phyloP scores from a whole-genome alignment of 805 yeast species.

The Lipomyces spencermartinsiae region DNA sequence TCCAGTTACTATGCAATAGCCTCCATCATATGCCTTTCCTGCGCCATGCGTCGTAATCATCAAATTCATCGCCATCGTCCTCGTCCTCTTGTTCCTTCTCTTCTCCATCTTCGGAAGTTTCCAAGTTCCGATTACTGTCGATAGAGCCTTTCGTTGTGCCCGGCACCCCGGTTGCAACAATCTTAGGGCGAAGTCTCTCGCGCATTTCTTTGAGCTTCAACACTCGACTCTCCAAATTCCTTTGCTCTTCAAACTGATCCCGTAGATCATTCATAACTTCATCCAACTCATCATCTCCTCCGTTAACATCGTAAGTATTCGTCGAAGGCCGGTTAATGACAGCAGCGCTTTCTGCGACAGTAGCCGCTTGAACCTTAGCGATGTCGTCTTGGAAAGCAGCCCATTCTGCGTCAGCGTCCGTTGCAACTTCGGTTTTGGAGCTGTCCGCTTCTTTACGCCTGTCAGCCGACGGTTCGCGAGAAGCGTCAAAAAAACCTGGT shows the following conservation, averaged over 20 bases:
- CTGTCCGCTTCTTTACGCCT: background rate
- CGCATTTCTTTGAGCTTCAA: constrained; percentile 30
- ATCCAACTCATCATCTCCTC: constrained; percentile 21
- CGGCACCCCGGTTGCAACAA: background rate
- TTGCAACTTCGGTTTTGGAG: background rate
- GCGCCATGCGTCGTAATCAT: constrained; percentile 10
- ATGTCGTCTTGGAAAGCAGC: constrained; percentile 36
- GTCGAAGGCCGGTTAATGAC: background rate
- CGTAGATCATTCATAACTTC: constrained; percentile 22
- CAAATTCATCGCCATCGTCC: constrained; percentile 24
- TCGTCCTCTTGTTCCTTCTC: constrained; percentile 22
- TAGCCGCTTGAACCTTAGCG: constrained; percentile 17
- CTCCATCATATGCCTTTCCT: background rate
- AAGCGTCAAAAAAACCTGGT: constrained; percentile 10
- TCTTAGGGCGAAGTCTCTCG: constrained; percentile 18
- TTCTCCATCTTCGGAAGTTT: constrained; percentile 5
- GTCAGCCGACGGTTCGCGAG: background rate
- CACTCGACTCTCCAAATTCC: constrained; percentile 25
- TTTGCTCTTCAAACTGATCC: constrained; percentile 36
- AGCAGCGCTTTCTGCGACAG: constrained; percentile 11
- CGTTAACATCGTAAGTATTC: background rate
- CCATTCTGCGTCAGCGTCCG: constrained; percentile 34
- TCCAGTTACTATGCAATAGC: background rate
- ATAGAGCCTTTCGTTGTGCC: background rate
- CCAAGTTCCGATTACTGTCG: background rate